These are phyloP conservation scores for Leccinum fallax DNA, from an alignment of 1,284 basidiomycete genomes.

Conservation along the genomic window DNA sequence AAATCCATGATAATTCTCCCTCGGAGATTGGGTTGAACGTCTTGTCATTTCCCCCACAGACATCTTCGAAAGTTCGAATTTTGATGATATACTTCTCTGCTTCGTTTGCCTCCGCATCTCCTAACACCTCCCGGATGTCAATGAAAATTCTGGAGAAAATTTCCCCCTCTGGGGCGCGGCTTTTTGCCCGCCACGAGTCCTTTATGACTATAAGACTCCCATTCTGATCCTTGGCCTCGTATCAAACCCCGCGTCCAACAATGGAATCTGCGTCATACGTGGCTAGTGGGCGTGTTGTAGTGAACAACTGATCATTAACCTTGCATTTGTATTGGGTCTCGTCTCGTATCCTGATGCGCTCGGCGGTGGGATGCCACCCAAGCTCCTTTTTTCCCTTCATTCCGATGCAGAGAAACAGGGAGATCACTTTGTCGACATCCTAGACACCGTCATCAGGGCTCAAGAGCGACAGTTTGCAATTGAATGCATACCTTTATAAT, in stretches of 20 bases:
- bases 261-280: neutral
- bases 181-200: no score
- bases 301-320: neutral
- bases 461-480: neutral
- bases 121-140: no score
- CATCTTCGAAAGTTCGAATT: no score
- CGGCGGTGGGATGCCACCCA: neutral
- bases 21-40: no score
- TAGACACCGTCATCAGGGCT: neutral
- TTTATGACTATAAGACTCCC: no score
- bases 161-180: no score
- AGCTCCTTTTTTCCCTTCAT: neutral
- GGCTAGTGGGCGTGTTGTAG: neutral
- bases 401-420: slow-evolving; percentile 9
- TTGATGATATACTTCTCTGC: no score
- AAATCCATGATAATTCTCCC: no score
- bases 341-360: neutral
- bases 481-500: neutral
- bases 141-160: no score
- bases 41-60: no score
- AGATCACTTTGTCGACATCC: neutral
- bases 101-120: no score
- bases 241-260: neutral
- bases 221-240: no score
- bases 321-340: neutral